phyloP scores from a whole-genome alignment of 2,329 filamentous ascomycete genomes.

The Didymella lethalis region DNA sequence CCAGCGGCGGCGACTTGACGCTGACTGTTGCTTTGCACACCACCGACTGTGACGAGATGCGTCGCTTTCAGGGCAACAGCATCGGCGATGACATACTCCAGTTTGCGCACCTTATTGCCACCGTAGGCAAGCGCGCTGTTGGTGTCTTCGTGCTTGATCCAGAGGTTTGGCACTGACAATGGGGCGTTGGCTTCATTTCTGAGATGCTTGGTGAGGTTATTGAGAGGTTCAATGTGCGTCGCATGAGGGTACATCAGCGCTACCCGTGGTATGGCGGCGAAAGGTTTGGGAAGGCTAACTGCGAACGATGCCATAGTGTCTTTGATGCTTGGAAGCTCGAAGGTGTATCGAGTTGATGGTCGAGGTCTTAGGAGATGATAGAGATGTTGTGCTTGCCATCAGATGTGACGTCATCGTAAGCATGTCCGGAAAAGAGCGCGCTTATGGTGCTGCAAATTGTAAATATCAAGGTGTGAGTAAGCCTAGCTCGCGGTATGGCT shows the following conservation, averaged over 20 bases:
- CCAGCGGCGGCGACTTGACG: conserved; percentile 15
- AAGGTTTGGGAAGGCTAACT: conserved; percentile 8
- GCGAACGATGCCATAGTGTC: conserved; percentile 2
- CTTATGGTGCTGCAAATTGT: background rate
- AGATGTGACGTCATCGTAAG: conserved; percentile 19
- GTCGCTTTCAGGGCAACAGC: conserved; percentile 17
- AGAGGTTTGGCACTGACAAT: conserved; percentile 3
- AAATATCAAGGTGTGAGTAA: conserved; percentile 10
- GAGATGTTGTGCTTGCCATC: conserved; percentile 4
- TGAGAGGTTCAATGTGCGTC: conserved; percentile 10
- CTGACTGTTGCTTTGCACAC: conserved; percentile 19
- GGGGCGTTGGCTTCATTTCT: background rate
- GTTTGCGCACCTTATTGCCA: conserved; percentile 20
- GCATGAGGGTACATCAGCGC: conserved; percentile 11
- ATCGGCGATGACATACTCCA: conserved; percentile 18
- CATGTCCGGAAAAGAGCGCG: background rate
- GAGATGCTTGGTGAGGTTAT: conserved; percentile 12
- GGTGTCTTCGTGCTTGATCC: conserved; percentile 21
- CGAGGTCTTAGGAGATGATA: background rate
- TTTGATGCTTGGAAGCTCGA: background rate
- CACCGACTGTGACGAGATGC: conserved; percentile 17
- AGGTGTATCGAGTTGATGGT: background rate
- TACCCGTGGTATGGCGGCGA: conserved; percentile 11
- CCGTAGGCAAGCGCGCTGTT: conserved; percentile 20
- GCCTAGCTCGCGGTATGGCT: conserved; percentile 17